These are phyloP conservation scores for Fusarium ambrosium DNA, from an alignment of 2,329 filamentous ascomycete species.

Conservation along the genomic window DNA sequence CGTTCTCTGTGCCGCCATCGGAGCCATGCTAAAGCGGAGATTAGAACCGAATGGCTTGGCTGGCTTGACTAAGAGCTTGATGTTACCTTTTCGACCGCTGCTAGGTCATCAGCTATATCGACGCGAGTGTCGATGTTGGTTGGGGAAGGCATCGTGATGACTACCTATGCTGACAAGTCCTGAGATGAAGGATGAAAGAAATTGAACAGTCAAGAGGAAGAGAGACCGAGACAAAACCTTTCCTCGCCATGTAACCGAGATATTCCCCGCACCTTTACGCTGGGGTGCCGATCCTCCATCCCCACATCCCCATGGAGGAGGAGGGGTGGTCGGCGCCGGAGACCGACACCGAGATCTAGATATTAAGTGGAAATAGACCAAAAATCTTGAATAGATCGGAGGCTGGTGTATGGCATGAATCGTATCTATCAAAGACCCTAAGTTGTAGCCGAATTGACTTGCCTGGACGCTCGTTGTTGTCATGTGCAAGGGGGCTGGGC, in stretches of 20 bases:
- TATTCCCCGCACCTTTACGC: conserved; percentile 23
- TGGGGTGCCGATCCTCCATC: not conserved
- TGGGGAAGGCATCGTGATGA: conserved; percentile 5
- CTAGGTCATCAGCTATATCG: conserved; percentile 10
- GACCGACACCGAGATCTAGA: not conserved
- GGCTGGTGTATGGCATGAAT: not conserved
- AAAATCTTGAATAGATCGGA: not conserved
- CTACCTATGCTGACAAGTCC: no score
- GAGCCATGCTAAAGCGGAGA: conserved; percentile 8
- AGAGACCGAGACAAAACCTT: conserved; percentile 21
- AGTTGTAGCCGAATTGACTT: no score
- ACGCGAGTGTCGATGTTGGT: conserved; percentile 16
- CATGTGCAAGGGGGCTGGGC: no score
- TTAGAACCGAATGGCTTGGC: conserved; percentile 4
- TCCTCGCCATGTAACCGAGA: not conserved
- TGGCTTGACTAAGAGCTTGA: not conserved
- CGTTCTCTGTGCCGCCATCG: conserved; percentile 24
- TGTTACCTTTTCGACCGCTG: conserved; percentile 28
- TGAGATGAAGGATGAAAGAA: not conserved
- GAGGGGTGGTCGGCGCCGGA: not conserved
- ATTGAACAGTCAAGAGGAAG: not conserved
- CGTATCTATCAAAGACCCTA: not conserved
- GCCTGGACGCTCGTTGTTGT: no score
- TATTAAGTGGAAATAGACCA: not conserved
- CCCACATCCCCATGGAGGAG: not conserved